Conservation (phyloP, 768 basidiomycete genomes). For the Coprinellus micaceus region DNA sequence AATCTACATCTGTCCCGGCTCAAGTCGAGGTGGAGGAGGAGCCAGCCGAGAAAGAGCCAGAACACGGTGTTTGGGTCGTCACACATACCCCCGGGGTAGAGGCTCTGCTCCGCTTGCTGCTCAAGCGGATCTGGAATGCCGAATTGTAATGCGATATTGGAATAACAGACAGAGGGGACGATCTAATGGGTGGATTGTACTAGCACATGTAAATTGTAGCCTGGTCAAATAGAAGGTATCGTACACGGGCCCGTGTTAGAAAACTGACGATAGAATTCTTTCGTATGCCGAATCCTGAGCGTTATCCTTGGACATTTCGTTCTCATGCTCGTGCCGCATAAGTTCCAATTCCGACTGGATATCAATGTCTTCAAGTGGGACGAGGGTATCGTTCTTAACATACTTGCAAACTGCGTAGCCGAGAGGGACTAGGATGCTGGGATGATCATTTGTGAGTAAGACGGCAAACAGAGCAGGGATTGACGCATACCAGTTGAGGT, state of each 20-base stretch:
- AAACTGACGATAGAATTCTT: background rate
- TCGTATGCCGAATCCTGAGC: background rate
- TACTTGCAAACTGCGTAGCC: constrained; percentile 25
- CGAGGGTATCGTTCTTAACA: constrained; percentile 19
- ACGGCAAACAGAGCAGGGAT: background rate
- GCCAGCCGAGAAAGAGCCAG: constrained; percentile 11
- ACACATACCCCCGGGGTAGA: constrained; percentile 63
- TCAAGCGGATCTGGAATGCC: constrained; percentile 13
- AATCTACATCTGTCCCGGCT: constrained; percentile 53
- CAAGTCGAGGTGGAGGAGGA: constrained; percentile 45
- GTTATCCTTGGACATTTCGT: background rate
- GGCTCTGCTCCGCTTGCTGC: constrained; percentile 26
- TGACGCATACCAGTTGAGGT: constrained; percentile 26
- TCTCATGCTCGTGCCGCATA: constrained; percentile 15
- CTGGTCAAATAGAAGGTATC: background rate
- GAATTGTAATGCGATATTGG: background rate
- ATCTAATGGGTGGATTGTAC: background rate
- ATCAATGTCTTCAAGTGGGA: constrained; percentile 21
- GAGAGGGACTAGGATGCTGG: constrained; percentile 24
- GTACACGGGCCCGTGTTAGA: no score
- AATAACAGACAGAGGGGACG: no score
- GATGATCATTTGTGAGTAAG: background rate
- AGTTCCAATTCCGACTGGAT: constrained; percentile 19
- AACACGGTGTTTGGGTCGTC: constrained; percentile 43
- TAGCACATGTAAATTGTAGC: background rate